Base-by-base conservation (phyloP, 805 yeast species). In the Suhomyces sp. region DNA sequence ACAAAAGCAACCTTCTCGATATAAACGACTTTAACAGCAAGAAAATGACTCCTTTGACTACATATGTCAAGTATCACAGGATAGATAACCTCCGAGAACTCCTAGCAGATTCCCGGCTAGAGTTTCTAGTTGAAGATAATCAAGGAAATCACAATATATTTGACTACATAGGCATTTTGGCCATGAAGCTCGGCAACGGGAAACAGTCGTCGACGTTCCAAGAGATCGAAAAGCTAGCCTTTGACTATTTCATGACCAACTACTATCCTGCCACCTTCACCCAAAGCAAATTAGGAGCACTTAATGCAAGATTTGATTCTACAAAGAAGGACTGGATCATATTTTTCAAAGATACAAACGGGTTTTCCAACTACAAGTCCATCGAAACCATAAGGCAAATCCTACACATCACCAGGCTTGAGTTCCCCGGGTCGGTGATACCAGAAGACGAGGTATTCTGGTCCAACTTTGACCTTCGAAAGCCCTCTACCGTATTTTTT, bases 61-160 rank as follows among this genome's bases (percentile, higher is more conserved):
- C 83, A 4, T 87, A 82, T 58, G 81, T 87, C 29, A 84, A 86
- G 59, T 89, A 84, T 64, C 84, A 84, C 57, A 73, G 96, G 46
- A 43, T 79, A 0, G 84, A 80, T 2, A 88, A 88, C 55, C 74
- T 89, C 17, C 62, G 67, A 35, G 69, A 67, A 3, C 66, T 93
- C 0, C 53, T 87, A 2, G 53, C 63, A 7, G 84, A 84, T 55
- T 59, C 71, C 0, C 67, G 86, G 27, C 65, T 87, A 12, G 52
- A 67, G 15, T 71, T 75, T 41, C 53, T 60, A 29, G 44, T 48
- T 24, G 77, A 73, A 49, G 78, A 73, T 49, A 64, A 67, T 8
- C 66, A 62, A 39, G 62, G 58, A 48, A 64, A 60, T 50, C 68
- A 68, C 57, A 72, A 69, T 53, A 68, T 73, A 2, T 69, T 73